Percentiles rank a stretch among this genome's conserved stretches.
phyloP scores from a whole-genome alignment of 768 basidiomycete species.

The Suillus discolor region DNA sequence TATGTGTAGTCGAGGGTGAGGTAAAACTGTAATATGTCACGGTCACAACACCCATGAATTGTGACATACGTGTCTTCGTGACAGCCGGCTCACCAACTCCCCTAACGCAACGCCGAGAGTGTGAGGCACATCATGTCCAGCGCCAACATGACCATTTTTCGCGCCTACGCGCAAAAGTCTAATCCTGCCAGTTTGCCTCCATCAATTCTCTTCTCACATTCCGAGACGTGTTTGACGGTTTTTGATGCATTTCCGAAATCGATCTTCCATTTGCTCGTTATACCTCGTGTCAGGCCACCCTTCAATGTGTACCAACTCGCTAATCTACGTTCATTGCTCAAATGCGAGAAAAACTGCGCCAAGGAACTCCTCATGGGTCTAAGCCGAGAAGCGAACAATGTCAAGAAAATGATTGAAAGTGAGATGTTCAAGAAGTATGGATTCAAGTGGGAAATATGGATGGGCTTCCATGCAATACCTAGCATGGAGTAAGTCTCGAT shows the following conservation, averaged over 20 bases:
- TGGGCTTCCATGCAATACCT: conserved; percentile 83
- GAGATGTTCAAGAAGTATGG: conserved; percentile 81
- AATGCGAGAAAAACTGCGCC: conserved; percentile 53
- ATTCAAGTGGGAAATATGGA: conserved; percentile 76
- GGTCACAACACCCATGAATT: not conserved
- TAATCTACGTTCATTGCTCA: conserved; percentile 58
- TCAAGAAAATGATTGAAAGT: conserved; percentile 64
- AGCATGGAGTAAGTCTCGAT: conserved; percentile 75
- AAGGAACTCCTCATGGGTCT: conserved; percentile 55
- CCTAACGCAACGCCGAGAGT: not conserved
- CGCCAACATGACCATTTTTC: conserved; percentile 55
- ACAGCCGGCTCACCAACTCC: not conserved
- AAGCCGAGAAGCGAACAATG: conserved; percentile 53
- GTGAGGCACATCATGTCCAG: not conserved
- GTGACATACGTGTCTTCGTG: not conserved
- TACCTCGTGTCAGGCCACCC: conserved; percentile 57
- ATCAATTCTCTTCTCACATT: conserved; percentile 61
- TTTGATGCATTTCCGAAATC: conserved; percentile 83
- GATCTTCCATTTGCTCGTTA: conserved; percentile 84
- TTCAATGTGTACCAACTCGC: conserved; percentile 43
- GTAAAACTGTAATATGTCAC: not conserved
- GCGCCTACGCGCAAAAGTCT: conserved; percentile 55
- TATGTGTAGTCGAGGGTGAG: not conserved
- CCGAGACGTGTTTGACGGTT: conserved; percentile 58
- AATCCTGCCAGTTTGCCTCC: conserved; percentile 56